Evolutionary conservation across 768 basidiomycete genomes (phyloP).

Genomic region (Pholiota conissans): DNA sequence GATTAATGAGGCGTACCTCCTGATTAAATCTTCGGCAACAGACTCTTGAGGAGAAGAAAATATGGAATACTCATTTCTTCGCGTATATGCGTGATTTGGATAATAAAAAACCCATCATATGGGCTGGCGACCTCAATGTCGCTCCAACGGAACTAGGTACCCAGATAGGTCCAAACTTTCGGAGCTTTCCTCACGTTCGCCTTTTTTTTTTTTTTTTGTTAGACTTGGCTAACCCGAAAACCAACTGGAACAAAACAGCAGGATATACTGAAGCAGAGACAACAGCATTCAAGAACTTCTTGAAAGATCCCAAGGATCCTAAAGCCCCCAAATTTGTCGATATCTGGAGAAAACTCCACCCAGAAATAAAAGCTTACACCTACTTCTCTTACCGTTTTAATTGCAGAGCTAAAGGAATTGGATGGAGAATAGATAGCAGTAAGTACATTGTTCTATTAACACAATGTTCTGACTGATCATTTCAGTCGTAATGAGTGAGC

Average conservation of each 20-base stretch:
- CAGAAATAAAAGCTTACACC: conserved; percentile 70
- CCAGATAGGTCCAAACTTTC: neutral
- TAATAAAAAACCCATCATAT: conserved; percentile 80
- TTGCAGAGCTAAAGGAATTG: conserved; percentile 75
- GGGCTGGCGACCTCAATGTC: conserved; percentile 87
- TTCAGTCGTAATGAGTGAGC: conserved; percentile 75
- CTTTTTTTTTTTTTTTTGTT: too few relatives aligned
- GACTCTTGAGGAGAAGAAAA: conserved; percentile 75
- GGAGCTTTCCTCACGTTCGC: too few relatives aligned
- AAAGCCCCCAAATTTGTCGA: conserved; percentile 62
- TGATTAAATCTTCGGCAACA: conserved; percentile 27
- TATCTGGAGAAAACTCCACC: conserved; percentile 76
- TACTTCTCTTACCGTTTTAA: conserved; percentile 87
- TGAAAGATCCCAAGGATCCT: conserved; percentile 48
- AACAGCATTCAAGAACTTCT: conserved; percentile 66
- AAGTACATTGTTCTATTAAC: conserved; percentile 19
- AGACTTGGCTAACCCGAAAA: conserved; percentile 70
- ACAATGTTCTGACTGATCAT: neutral
- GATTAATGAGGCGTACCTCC: neutral
- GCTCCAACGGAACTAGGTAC: conserved; percentile 75
- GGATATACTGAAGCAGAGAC: conserved; percentile 87
- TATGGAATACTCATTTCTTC: conserved; percentile 80
- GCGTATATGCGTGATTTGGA: conserved; percentile 71
- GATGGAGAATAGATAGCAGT: conserved; percentile 91
- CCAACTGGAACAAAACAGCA: conserved; percentile 87